phyloP scores from a whole-genome alignment of 306 rosid species.

The Cucumis sativus region DNA sequence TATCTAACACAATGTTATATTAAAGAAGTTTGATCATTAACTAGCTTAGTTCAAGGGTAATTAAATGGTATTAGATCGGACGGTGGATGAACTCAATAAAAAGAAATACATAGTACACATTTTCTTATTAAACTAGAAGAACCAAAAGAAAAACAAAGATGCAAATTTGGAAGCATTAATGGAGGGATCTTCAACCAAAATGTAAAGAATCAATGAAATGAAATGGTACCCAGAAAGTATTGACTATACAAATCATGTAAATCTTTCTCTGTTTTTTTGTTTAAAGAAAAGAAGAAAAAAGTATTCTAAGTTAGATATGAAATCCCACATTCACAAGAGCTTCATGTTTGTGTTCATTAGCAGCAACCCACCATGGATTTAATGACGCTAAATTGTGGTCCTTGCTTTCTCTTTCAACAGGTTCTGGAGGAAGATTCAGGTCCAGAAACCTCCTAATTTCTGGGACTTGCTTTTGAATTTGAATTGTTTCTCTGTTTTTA shows the following conservation, averaged over 20 bases:
- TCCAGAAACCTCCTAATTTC: conserved; percentile 7
- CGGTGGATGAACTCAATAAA: too few relatives aligned
- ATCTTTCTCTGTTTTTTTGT: background rate
- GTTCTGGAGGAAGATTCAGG: conserved; percentile 16
- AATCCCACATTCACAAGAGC: conserved; percentile 15
- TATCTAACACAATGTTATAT: too few relatives aligned
- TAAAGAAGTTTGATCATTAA: too few relatives aligned
- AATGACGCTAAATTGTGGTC: conserved; percentile 11
- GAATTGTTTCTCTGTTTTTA: background rate
- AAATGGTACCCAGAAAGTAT: conserved; percentile 24
- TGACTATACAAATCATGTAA: conserved; percentile 39
- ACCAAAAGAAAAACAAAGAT: background rate
- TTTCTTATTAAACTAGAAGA: conserved; percentile 3
- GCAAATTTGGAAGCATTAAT: conserved; percentile 10
- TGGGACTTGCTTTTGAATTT: background rate
- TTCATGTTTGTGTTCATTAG: conserved; percentile 20
- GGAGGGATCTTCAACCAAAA: conserved; percentile 18
- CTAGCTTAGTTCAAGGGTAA: too few relatives aligned
- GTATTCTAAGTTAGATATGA: background rate
- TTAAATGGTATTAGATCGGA: too few relatives aligned
- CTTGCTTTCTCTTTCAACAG: conserved; percentile 24
- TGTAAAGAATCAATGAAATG: conserved; percentile 67
- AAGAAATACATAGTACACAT: background rate
- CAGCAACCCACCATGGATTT: conserved; percentile 29
- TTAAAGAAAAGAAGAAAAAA: background rate